Percentiles rank a stretch among this genome's conserved stretches.
These are phyloP conservation scores for Leccinum pellstonianum DNA, from an alignment of 768 basidiomycete genomes.

Conservation along the genomic window DNA sequence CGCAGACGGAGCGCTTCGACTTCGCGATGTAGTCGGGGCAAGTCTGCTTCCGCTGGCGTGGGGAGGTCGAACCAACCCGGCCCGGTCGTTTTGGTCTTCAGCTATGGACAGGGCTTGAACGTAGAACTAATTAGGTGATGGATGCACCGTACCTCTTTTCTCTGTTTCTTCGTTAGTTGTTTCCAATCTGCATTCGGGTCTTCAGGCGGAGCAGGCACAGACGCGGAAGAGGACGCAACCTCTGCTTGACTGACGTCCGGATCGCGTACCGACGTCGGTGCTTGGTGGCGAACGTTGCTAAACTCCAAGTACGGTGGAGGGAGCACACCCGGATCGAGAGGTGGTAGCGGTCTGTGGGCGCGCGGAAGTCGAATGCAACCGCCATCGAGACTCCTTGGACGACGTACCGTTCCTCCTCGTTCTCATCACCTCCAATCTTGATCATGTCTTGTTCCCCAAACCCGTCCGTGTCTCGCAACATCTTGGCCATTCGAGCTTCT, in stretches of 20 bases:
- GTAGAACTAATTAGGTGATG: not conserved
- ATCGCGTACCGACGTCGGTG: constrained; percentile 53
- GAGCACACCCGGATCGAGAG: constrained; percentile 62
- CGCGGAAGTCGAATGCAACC: not conserved
- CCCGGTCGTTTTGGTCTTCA: constrained; percentile 71
- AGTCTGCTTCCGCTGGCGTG: constrained; percentile 74
- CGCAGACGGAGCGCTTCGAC: constrained; percentile 83
- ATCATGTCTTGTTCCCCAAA: constrained; percentile 58
- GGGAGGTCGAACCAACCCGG: constrained; percentile 88
- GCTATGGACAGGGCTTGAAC: constrained; percentile 36
- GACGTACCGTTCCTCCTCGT: constrained; percentile 35
- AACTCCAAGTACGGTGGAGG: constrained; percentile 66
- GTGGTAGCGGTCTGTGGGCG: constrained; percentile 51
- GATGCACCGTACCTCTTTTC: constrained; percentile 56
- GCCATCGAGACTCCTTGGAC: constrained; percentile 19
- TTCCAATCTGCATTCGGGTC: constrained; percentile 64
- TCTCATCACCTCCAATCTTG: constrained; percentile 39
- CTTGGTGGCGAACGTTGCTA: constrained; percentile 40
- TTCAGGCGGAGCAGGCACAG: constrained; percentile 58
- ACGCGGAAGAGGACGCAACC: constrained; percentile 47
- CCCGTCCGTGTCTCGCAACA: constrained; percentile 21
- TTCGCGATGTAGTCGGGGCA: constrained; percentile 78
- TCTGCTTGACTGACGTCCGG: constrained; percentile 57
- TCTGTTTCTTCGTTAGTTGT: constrained; percentile 68
- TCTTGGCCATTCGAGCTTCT: constrained; percentile 24